Base-by-base conservation (phyloP, 2,329 filamentous ascomycete species). In the Fusarium burgessii region DNA sequence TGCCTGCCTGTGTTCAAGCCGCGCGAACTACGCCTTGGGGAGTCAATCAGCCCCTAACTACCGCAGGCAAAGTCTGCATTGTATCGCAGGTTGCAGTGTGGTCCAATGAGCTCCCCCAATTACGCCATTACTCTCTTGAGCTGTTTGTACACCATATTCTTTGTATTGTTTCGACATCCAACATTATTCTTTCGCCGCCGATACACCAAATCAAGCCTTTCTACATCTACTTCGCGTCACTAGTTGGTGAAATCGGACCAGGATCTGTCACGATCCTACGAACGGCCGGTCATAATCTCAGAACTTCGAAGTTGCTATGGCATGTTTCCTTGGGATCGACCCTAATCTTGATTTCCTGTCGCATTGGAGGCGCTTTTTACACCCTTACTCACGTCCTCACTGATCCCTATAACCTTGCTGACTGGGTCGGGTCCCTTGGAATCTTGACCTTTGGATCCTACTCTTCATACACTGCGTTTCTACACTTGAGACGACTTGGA, bases 201-300 rank as follows among this genome's bases (percentile, higher is more conserved):
- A 54, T 75, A 23, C 74, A 77, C 55, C 74, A 74, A 7, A 73
- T 77, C 36, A 73, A 73, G 43, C 72, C 75, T 18, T n/a, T 77
- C 3, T 77, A 74, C 29, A 69, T 77, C 25, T 74, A 67, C 55
- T 71, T 74, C 47, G 70, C 73, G 7, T 74, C 76, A n/a, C 71
- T 76, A 27, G 45, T 74, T 1, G 76, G 76, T 11, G 75, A 77
- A 32, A 49, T 77, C 9, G 68, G 68, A 1, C 64, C 74, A 4
- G 73, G 60, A 12, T 49, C 61, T n/a, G 57, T 75, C 10, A 59
- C 52, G 23, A 45, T 76, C 12, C 49, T 77, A n/a, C 70, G 72
- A 55, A 65, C 50, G n/a, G 43, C 49, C 3, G 76, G 75, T 3
- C 43, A 57, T 20, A 52, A 56, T 4, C 61, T 72, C 8, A 25